Conservation (phyloP, 1,284 basidiomycete species). For the Malassezia caprae region DNA sequence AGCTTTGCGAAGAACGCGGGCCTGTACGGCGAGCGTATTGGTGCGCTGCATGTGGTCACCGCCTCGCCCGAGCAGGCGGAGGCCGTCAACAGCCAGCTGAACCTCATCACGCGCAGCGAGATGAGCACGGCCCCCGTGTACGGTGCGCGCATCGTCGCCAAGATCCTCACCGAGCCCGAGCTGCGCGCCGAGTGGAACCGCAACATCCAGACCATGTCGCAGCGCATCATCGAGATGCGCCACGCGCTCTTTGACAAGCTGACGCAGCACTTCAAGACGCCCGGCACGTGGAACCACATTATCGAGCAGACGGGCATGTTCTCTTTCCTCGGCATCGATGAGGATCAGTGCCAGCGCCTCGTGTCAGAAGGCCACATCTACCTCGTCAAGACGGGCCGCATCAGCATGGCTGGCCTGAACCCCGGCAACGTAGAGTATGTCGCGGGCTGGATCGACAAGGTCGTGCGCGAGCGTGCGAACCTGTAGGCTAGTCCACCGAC, state of each 20-base stretch:
- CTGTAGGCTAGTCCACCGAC: neutral
- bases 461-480: slow-evolving; percentile 31
- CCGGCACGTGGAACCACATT: slow-evolving; percentile 67
- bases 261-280: slow-evolving; percentile 75
- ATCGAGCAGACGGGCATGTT: slow-evolving; percentile 47
- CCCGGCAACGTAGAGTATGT: slow-evolving; percentile 55
- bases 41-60: slow-evolving; percentile 52
- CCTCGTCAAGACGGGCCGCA: slow-evolving; percentile 72
- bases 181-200: slow-evolving; percentile 77
- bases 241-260: slow-evolving; percentile 67
- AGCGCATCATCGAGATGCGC: slow-evolving; percentile 81
- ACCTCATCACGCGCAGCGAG: slow-evolving; percentile 75
- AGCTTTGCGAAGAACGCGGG: slow-evolving; percentile 95
- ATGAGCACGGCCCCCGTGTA: slow-evolving; percentile 86
- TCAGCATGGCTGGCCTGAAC: slow-evolving; percentile 87
- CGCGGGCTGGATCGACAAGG: slow-evolving; percentile 43
- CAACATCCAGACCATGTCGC: slow-evolving; percentile 84
- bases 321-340: slow-evolving; percentile 39
- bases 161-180: slow-evolving; percentile 54
- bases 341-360: slow-evolving; percentile 60
- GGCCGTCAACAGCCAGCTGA: slow-evolving; percentile 57
- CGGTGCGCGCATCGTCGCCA: slow-evolving; percentile 68
- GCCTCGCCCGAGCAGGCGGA: slow-evolving; percentile 25
- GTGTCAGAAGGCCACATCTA: slow-evolving; percentile 74
- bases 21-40: slow-evolving; percentile 71